These are phyloP conservation scores for Cordyceps cateniannulata DNA, from an alignment of 2,329 filamentous ascomycete genomes.

Conservation along the genomic window DNA sequence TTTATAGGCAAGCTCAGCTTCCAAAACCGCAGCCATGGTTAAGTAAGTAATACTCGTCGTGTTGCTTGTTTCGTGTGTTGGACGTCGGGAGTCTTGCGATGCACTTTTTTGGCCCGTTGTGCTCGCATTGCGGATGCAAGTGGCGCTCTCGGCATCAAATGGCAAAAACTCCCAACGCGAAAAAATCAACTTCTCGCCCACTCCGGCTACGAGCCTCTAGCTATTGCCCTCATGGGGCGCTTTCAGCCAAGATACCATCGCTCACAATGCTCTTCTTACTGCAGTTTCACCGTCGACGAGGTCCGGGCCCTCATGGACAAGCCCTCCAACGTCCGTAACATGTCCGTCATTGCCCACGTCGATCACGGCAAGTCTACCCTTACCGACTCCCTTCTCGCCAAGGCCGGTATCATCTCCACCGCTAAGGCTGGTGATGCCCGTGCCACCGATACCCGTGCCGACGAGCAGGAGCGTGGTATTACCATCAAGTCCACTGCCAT, in stretches of 20 bases:
- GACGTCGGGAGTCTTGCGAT: neutral
- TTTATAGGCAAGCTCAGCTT: conserved; percentile 36
- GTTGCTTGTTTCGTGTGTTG: neutral
- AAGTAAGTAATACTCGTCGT: conserved; percentile 67
- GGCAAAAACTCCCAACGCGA: neutral
- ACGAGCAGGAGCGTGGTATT: conserved; percentile 99
- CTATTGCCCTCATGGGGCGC: neutral
- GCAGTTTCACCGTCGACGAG: conserved; percentile 97
- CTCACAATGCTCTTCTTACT: conserved; percentile 14
- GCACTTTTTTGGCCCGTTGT: neutral
- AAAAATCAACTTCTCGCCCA: neutral
- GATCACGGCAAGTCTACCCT: conserved; percentile 99
- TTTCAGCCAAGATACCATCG: neutral
- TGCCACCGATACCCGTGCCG: conserved; percentile 93
- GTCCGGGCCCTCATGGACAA: conserved; percentile 74
- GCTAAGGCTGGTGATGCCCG: conserved; percentile 94
- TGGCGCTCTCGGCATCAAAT: neutral
- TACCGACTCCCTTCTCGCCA: conserved; percentile 97
- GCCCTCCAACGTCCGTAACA: conserved; percentile 77
- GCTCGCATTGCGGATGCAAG: neutral
- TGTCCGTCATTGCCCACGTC: conserved; percentile 99
- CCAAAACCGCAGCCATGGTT: conserved; percentile 95
- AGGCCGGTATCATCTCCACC: conserved; percentile 98
- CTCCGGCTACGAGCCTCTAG: neutral
- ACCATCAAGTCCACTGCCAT: conserved; percentile 99